Base-by-base conservation (phyloP, 2,329 filamentous ascomycete species). In the Colletotrichum kahawae region DNA sequence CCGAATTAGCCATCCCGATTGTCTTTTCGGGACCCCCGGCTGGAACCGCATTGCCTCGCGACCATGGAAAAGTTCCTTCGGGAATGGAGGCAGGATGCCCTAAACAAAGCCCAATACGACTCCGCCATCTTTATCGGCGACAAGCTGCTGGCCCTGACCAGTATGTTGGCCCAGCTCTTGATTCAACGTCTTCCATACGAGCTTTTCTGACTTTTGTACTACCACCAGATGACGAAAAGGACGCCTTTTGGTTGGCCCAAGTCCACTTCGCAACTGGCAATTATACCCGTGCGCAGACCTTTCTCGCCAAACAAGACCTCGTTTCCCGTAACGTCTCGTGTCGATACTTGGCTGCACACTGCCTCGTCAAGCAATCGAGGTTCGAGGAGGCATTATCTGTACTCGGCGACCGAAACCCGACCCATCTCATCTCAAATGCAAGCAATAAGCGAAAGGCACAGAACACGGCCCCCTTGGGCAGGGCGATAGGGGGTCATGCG, bases 181-280 rank as follows among this genome's bases (percentile, higher is more conserved):
- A 62, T 10, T 13, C 43, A n/a, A 12, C 14, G 34, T 62, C 24
- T 36, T 18, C 16, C 48, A 36, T 34, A 10, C 21, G 8, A 33
- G 12, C 48, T 29, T 54, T 56, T 43, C 14, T 68, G 33, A 71
- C 62, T 69, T 62, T 75, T 67, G 71, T n/a, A 48, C 34, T 1
- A 6, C 56, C 34, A 16, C 31, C 78, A 98, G 97, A 96, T 81
- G 94, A 96, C 83, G 95, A 98, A 81, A 93, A 95, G 78, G 97
- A 99, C 83, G 96, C 96, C 54, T 98, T 98, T 82, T 98, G 95
- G 94, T 93, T 99, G 57, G 97, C 97, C n/a, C 96, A 98, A 85
- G 95, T 98, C 48, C 96, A 99, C 85, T 99, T 98, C 86, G 94
- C 93, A 67, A 97, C 95, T 64, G 96, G 95, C 80, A 98, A 98